Evolutionary conservation across 2,329 filamentous ascomycete genomes (phyloP), one percentile per base, ranked within the genome.

Genomic region (Pseudophaeomoniella oleicola): DNA sequence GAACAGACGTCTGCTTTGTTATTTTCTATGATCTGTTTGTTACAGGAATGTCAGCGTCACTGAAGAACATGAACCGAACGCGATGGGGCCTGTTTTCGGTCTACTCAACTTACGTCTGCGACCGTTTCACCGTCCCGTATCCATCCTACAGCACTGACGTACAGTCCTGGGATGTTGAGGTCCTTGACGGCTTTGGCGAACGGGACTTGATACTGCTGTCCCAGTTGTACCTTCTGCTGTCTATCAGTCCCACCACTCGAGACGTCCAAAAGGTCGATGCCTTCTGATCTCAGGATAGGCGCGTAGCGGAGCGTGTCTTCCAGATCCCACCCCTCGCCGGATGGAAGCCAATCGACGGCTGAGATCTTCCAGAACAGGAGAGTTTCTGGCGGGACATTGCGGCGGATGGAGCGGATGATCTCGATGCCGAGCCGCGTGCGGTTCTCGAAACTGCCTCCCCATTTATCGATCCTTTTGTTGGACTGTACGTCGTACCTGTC

Each of bases 101-200:
- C n/a, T n/a, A n/a, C n/a, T n/a, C 4, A 16, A 34, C 36, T 32
- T 29, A 38, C 36, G 17, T 39, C 37, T 4, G 32, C 15, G 4
- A 36, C 37, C 2, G 17, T 35, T 9, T 17, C 17, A 11, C 37
- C 37, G 17, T 39, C 37, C 16, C 37, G 19, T 19, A 39, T 39
- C 37, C 37, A 39, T 18, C 37, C 37, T 12, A 39, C 37, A 5
- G 37, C 37, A 6, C 18, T 34, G 9, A 39, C 34, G 12, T 12
- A 16, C 5, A 39, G 17, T 4, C 31, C 15, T 2, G 37, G 37
- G 22, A 27, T 27, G 9, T 27, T 27, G 6, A 27, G 22, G n/a
- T 27, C 22, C n/a, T 27, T 27, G 9, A 27, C 22, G 9, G n/a
- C n/a, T n/a, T 27, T 27, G 9, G 22, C 22, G n/a, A 27, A 27